A percentile compares a stretch with the other conserved stretches of the same genome.
phyloP scores from a whole-genome alignment of 495 filamentous ascomycete genomes.

The Talaromyces trachyspermus region DNA sequence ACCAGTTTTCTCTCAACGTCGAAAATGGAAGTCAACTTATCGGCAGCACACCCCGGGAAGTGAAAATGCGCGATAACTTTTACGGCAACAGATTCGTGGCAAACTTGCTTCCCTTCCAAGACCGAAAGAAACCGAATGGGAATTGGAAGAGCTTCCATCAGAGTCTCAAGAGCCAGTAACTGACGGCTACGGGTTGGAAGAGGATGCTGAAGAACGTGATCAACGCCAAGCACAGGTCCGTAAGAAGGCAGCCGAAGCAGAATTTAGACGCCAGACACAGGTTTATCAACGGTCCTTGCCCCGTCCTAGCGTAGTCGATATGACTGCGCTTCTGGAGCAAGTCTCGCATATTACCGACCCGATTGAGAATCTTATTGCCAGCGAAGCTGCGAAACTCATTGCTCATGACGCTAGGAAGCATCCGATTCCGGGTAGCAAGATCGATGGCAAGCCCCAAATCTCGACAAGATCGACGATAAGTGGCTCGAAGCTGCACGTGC shows the following conservation, averaged over 20 bases:
- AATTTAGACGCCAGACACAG: conserved; percentile 78
- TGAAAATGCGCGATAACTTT: conserved; percentile 64
- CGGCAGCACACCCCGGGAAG: conserved; percentile 70
- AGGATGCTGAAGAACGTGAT: conserved; percentile 82
- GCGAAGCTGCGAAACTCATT: conserved; percentile 70
- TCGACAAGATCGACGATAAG: conserved; percentile 64
- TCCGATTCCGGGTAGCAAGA: conserved; percentile 56
- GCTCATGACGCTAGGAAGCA: conserved; percentile 72
- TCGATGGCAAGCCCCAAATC: conserved; percentile 51
- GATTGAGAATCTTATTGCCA: conserved; percentile 55
- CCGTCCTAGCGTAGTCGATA: conserved; percentile 65
- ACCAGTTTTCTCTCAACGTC: conserved; percentile 79
- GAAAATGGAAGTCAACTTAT: conserved; percentile 56
- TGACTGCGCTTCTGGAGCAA: conserved; percentile 56
- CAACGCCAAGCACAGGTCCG: conserved; percentile 57
- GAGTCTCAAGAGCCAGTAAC: conserved; percentile 59
- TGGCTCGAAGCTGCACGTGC: conserved; percentile 66
- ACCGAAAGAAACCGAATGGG: conserved; percentile 85
- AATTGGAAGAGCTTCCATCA: conserved; percentile 79
- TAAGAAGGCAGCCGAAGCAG: conserved; percentile 64
- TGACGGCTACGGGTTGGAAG: conserved; percentile 51
- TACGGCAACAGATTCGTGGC: conserved; percentile 57
- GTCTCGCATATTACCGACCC: conserved; percentile 48
- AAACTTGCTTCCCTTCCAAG: conserved; percentile 80
- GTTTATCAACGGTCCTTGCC: conserved; percentile 81